These are phyloP conservation scores for Achaetomium macrosporum DNA, from an alignment of 2,329 filamentous ascomycete genomes.

Conservation along the genomic window DNA sequence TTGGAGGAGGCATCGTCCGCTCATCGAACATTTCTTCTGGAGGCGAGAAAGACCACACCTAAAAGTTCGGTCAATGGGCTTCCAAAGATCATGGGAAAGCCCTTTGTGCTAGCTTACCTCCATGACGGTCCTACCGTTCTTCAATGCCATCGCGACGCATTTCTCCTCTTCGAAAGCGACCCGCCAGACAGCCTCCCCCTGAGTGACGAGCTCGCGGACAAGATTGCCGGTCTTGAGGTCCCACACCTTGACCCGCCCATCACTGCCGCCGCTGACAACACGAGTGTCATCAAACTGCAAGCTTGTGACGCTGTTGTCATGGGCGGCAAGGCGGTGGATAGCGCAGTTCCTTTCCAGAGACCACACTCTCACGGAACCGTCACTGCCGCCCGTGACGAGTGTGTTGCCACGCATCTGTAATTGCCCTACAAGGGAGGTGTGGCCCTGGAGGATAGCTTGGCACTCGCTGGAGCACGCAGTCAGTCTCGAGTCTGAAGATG, in stretches of 20 bases:
- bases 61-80: slow-evolving; percentile 26
- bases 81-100: neutral
- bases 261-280: slow-evolving; percentile 91
- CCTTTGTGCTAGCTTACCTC: slow-evolving; percentile 58
- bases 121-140: slow-evolving; percentile 86
- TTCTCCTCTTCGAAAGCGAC: slow-evolving; percentile 99
- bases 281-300: slow-evolving; percentile 94
- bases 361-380: slow-evolving; percentile 95
- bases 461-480: slow-evolving; percentile 53
- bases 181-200: slow-evolving; percentile 93
- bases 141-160: slow-evolving; percentile 88
- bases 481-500: slow-evolving; percentile 20
- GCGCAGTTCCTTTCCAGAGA: slow-evolving; percentile 84
- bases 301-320: slow-evolving; percentile 97
- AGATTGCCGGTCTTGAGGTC: slow-evolving; percentile 86
- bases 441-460: slow-evolving; percentile 87
- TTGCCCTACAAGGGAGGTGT: slow-evolving; percentile 94
- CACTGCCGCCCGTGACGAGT: slow-evolving; percentile 90
- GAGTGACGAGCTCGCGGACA: slow-evolving; percentile 83
- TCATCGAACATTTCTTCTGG: slow-evolving; percentile 64
- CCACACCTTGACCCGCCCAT: slow-evolving; percentile 98
- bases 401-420: slow-evolving; percentile 93
- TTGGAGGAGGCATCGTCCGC: slow-evolving; percentile 44
- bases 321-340: slow-evolving; percentile 89
- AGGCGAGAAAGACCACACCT: slow-evolving; percentile 95